Percentiles rank a stretch among this genome's conserved stretches.
Evolutionary conservation across 2,329 filamentous ascomycete species (phyloP).

Genomic region (Cladosporium sp.): DNA sequence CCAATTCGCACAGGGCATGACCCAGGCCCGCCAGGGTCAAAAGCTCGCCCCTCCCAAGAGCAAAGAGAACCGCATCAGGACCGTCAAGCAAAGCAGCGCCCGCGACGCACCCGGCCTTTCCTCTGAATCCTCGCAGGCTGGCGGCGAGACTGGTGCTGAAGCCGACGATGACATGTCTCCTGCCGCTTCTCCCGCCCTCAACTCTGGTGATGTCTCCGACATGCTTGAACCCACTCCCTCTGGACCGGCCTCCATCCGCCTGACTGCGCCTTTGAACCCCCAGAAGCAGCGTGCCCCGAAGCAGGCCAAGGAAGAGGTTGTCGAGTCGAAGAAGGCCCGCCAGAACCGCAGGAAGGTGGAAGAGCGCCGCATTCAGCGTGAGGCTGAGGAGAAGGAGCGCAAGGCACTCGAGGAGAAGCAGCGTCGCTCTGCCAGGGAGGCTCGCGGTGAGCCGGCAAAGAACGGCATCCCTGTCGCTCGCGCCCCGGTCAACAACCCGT

Average conservation of each 20-base stretch:
- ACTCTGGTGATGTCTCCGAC: conserved; percentile 69
- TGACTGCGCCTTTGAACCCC: conserved; percentile 63
- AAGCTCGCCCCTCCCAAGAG: conserved; percentile 43
- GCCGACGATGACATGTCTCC: conserved; percentile 77
- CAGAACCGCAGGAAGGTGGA: conserved; percentile 89
- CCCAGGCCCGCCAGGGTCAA: conserved; percentile 65
- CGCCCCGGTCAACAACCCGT: conserved; percentile 49
- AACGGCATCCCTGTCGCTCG: conserved; percentile 59
- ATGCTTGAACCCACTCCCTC: conserved; percentile 75
- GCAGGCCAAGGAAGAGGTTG: conserved; percentile 55
- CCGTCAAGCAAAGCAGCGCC: conserved; percentile 58
- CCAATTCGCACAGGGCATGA: conserved; percentile 72
- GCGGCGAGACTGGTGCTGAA: conserved; percentile 67
- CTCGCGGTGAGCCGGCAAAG: conserved; percentile 77
- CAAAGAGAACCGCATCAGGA: conserved; percentile 48
- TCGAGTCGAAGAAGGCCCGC: conserved; percentile 89
- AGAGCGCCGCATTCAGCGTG: conserved; percentile 66
- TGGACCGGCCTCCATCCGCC: conserved; percentile 69
- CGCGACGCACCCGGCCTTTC: conserved; percentile 37
- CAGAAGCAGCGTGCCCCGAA: conserved; percentile 53
- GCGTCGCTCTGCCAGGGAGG: conserved; percentile 71
- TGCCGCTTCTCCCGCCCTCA: conserved; percentile 58
- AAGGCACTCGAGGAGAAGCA: conserved; percentile 75
- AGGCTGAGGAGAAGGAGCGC: conserved; percentile 74
- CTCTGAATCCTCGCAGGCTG: conserved; percentile 64